phyloP scores from a whole-genome alignment of 257 asterid species.

The Solanum stenotomum region DNA sequence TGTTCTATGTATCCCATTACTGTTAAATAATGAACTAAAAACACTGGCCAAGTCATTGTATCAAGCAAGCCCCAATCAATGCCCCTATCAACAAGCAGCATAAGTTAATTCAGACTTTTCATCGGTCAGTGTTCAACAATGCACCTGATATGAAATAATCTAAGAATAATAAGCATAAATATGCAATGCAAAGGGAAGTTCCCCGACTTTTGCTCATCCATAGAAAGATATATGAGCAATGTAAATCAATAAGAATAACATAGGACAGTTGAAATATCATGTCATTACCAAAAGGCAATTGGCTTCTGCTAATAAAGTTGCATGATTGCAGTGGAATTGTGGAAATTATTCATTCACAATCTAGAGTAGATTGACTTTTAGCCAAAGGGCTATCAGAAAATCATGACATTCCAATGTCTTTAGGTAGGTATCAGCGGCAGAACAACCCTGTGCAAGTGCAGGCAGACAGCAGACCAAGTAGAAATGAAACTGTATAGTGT shows the following conservation, averaged over 20 bases:
- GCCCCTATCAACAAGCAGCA: constrained; percentile 30
- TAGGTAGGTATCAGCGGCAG: not conserved
- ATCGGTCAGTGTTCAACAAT: not conserved
- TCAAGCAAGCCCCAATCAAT: constrained; percentile 87
- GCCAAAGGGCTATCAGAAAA: not conserved
- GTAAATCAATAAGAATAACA: not conserved
- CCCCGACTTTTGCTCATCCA: not conserved
- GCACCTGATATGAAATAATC: not conserved
- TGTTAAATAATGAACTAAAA: constrained; percentile 52
- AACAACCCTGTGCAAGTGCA: not conserved
- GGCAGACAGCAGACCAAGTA: not conserved
- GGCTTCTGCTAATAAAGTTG: not conserved
- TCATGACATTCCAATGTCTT: not conserved
- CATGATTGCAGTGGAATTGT: not conserved
- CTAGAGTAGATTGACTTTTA: not conserved
- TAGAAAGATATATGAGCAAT: not conserved
- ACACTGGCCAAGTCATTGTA: constrained; percentile 75
- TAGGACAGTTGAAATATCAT: not conserved
- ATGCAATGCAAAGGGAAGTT: not conserved
- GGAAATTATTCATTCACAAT: not conserved
- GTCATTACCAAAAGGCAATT: not conserved
- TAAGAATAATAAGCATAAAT: not conserved
- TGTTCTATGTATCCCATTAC: constrained; percentile 41
- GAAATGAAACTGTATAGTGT: not conserved
- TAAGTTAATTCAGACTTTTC: not conserved